phyloP scores from a whole-genome alignment of 2,329 filamentous ascomycete genomes.

The Fonsecaea nubica region DNA sequence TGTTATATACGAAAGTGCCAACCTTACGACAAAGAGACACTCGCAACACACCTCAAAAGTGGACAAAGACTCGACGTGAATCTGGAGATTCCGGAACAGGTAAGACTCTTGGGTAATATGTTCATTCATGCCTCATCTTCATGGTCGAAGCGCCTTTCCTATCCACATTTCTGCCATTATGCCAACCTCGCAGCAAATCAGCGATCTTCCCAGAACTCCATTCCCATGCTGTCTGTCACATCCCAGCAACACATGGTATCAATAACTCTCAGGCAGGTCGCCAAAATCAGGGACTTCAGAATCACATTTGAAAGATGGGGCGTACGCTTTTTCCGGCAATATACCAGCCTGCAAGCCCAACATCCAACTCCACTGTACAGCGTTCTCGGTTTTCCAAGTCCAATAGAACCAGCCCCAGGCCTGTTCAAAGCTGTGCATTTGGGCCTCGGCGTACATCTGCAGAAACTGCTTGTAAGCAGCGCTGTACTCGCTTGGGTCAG shows the following conservation, averaged over 20 bases:
- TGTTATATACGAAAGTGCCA: neutral
- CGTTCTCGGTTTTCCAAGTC: conserved; percentile 92
- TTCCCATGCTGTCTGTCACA: conserved; percentile 2
- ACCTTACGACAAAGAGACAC: neutral
- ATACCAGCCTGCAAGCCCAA: conserved; percentile 77
- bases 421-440: conserved; percentile 92
- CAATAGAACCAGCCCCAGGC: conserved; percentile 99
- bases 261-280: conserved; percentile 34
- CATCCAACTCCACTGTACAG: conserved; percentile 91
- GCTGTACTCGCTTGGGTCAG: conserved; percentile 71
- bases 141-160: neutral
- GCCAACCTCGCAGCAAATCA: neutral
- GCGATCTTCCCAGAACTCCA: conserved; percentile 9
- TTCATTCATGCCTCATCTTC: conserved; percentile 13
- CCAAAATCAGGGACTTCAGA: conserved; percentile 53
- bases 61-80: neutral
- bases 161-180: conserved; percentile 1
- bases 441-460: conserved; percentile 88
- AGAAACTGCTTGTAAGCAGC: conserved; percentile 82
- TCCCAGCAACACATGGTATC: conserved; percentile 11
- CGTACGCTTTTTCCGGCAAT: conserved; percentile 76
- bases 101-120: conserved; percentile 1
- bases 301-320: conserved; percentile 72
- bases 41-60: neutral
- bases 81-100: neutral